A percentile compares a stretch with the other conserved stretches of the same genome.
phyloP scores from a whole-genome alignment of 768 basidiomycete species.

The Lactifluus hygrophoroides region DNA sequence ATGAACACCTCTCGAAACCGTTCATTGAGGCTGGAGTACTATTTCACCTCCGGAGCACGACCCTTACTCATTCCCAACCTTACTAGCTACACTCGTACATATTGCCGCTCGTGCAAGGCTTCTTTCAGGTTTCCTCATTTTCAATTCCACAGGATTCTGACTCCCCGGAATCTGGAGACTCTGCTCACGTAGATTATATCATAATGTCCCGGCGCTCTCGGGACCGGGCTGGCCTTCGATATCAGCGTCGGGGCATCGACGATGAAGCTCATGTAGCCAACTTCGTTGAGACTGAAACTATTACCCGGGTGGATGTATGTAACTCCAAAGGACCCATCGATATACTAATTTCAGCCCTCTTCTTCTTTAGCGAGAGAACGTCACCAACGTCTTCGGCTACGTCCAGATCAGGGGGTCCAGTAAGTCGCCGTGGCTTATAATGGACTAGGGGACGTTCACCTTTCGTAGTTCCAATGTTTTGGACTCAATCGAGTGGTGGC shows the following conservation, averaged over 20 bases:
- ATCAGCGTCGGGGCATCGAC: conserved; percentile 91
- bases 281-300: conserved; percentile 91
- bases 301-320: conserved; percentile 71
- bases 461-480: conserved; percentile 75
- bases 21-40: conserved; percentile 82
- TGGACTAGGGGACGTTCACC: not conserved
- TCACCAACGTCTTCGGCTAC: conserved; percentile 75
- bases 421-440: conserved; percentile 29
- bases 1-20: conserved; percentile 76
- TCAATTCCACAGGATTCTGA: conserved; percentile 43
- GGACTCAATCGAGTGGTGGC: conserved; percentile 82
- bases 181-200: conserved; percentile 58
- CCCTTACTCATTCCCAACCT: not conserved
- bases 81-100: conserved; percentile 75
- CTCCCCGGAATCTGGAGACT: conserved; percentile 30
- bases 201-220: conserved; percentile 81
- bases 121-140: conserved; percentile 71
- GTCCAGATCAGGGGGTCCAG: conserved; percentile 91
- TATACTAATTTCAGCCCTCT: not conserved
- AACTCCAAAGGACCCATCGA: not conserved
- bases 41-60: not conserved
- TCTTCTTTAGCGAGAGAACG: conserved; percentile 54
- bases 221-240: conserved; percentile 86
- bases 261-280: conserved; percentile 91
- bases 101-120: conserved; percentile 90